These are phyloP conservation scores for Microstegium vimineum DNA, from an alignment of 176 grass and related monocot species.

Conservation along the genomic window DNA sequence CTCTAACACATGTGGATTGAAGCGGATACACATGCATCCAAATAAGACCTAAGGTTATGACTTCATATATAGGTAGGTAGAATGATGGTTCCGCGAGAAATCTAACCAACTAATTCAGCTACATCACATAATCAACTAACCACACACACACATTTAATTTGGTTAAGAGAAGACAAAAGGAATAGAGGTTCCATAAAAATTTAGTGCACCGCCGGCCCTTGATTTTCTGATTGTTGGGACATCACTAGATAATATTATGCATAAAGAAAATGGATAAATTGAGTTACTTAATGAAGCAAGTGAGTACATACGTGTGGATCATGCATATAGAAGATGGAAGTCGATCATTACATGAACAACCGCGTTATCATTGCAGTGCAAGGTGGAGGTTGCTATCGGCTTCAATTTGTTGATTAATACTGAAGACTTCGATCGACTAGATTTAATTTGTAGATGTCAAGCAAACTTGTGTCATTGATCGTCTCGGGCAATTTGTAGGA, in stretches of 20 bases:
- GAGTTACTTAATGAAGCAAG: neutral
- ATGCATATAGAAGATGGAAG: slow-evolving; percentile 6
- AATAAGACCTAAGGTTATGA: too few species aligned
- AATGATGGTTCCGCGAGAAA: neutral
- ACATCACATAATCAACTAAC: neutral
- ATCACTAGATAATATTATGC: neutral
- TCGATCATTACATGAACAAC: slow-evolving; percentile 32
- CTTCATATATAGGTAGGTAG: neutral
- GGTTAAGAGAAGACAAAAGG: neutral
- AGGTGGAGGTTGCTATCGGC: slow-evolving; percentile 18
- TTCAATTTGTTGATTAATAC: slow-evolving; percentile 13
- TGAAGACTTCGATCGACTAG: neutral
- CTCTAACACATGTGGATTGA: too few species aligned
- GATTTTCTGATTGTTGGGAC: neutral
- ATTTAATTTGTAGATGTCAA: neutral
- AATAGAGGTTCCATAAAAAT: neutral
- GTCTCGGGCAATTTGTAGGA: neutral
- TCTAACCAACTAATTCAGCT: neutral
- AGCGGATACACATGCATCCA: too few species aligned
- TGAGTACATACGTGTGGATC: neutral
- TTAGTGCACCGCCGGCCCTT: neutral
- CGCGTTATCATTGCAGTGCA: slow-evolving; percentile 25
- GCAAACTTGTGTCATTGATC: neutral
- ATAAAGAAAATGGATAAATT: neutral
- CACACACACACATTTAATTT: neutral